Base-by-base conservation (phyloP, 805 yeast genomes). In the Debaryomyces prosopidis region DNA sequence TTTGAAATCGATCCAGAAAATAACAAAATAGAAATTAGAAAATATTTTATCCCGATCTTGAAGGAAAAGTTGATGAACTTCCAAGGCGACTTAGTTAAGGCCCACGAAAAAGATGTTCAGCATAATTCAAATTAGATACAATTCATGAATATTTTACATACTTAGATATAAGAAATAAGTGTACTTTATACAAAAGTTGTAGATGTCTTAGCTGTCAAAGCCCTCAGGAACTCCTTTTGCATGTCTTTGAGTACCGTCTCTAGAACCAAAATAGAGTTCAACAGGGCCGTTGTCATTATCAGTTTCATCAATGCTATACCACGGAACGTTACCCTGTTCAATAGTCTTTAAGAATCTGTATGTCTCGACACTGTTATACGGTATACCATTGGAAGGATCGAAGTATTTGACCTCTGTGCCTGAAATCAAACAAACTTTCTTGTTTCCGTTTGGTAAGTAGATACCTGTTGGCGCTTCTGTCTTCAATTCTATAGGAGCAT, bases 181-280 rank as follows among this genome's bases (percentile, higher is more conserved):
- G n/a, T 7, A 12, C 19, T 34, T 34, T 15, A n/a, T 17, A 16
- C 17, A 11, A 11, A 34, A 18, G 8, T 17, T 18, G 33, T 30
- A 30, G 33, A 30, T 30, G 26, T 10, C 9, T 14, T 46, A 42
- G n/a, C 50, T 66, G 51, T 69, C 80, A 63, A 90, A 90, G 6
- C 95, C 95, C 43, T 84, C 86, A 1, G 97, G 97, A 10, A 89
- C 96, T 6, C 96, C 96, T 49, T 78, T 78, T 0, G 96, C 96
- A 52, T 83, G 89, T 42, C 76, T 69, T 65, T 74, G 77, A 79
- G 47, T 67, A 53, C 89, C 89, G 75, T 58, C 69, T 50, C 75
- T 68, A 47, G 60, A 59, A 17, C 75, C 76, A 20, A 71, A 60
- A 38, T 71, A 72, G 4, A 75, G 56, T 49, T 69, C 75, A 5